phyloP scores from a whole-genome alignment of 768 basidiomycete genomes.

The Xerocomellus amylosporus region DNA sequence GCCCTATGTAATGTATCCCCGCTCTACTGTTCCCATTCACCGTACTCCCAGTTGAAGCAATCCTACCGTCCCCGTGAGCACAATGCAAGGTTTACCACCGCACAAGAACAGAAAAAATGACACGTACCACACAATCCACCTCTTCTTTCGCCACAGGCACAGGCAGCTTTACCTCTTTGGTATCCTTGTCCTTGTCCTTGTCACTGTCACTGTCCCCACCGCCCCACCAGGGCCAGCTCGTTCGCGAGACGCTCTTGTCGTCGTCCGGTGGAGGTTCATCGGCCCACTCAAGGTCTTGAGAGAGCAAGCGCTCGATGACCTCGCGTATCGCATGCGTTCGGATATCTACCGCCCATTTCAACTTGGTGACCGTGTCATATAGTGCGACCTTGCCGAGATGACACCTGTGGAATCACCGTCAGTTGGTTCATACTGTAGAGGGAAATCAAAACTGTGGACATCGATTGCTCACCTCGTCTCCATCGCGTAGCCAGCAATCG shows the following conservation, averaged over 20 bases:
- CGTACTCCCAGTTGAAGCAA: too few species aligned
- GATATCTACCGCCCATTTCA: conserved; percentile 76
- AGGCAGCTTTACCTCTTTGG: too few species aligned
- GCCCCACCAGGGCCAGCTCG: conserved; percentile 29
- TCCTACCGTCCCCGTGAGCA: too few species aligned
- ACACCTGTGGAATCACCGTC: conserved; percentile 46
- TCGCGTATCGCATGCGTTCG: conserved; percentile 69
- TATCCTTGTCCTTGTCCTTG: conserved; percentile 2
- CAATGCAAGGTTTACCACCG: too few species aligned
- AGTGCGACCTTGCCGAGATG: conserved; percentile 80
- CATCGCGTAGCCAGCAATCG: conserved; percentile 82
- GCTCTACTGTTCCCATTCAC: too few species aligned
- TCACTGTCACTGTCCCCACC: conserved; percentile 29
- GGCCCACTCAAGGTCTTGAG: conserved; percentile 48
- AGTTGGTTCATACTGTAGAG: background rate
- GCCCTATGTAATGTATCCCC: too few species aligned
- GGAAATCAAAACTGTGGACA: background rate
- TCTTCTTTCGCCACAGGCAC: too few species aligned
- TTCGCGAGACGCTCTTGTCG: background rate
- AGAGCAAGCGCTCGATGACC: conserved; percentile 64
- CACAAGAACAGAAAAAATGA: too few species aligned
- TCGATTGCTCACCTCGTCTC: conserved; percentile 51
- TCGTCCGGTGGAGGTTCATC: conserved; percentile 18
- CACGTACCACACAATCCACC: too few species aligned
- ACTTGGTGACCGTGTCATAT: conserved; percentile 82